Conservation (phyloP, 2,329 filamentous ascomycete genomes). For the Scorias spongiosa region DNA sequence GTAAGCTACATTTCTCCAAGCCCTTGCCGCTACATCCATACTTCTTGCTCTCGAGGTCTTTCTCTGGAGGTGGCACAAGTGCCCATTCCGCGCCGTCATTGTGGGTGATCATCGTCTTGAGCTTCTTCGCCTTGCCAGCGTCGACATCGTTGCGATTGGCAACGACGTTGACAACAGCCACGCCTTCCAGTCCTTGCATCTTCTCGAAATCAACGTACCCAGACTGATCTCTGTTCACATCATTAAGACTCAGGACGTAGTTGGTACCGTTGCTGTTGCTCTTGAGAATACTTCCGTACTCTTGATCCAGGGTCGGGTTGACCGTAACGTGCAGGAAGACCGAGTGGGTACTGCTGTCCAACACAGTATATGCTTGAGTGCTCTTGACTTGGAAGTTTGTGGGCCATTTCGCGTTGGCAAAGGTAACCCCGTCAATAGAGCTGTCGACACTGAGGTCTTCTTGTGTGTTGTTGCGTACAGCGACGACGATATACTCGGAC, state of each 20-base stretch:
- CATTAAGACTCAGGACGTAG: constrained; percentile 68
- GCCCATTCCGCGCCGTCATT: constrained; percentile 88
- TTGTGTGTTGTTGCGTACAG: constrained; percentile 50
- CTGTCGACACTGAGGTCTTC: constrained; percentile 61
- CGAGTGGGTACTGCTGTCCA: constrained; percentile 88
- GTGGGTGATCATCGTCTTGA: constrained; percentile 87
- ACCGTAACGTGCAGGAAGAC: constrained; percentile 88
- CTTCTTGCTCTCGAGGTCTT: constrained; percentile 54
- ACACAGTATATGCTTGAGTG: constrained; percentile 74
- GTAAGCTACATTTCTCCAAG: constrained; percentile 59
- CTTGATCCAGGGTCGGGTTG: constrained; percentile 45
- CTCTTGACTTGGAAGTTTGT: constrained; percentile 65
- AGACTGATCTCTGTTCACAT: constrained; percentile 62
- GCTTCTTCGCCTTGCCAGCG: constrained; percentile 54
- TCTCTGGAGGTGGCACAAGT: constrained; percentile 54
- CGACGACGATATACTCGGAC: constrained; percentile 91
- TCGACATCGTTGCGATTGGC: constrained; percentile 52
- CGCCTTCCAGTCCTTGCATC: constrained; percentile 80
- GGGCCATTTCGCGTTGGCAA: constrained; percentile 75
- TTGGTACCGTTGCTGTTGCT: constrained; percentile 97
- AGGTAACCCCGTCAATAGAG: constrained; percentile 70
- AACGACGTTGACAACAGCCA: constrained; percentile 75
- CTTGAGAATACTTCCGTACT: constrained; percentile 83
- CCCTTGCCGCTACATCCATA: constrained; percentile 51
- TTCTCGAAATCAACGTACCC: constrained; percentile 95